phyloP scores from a whole-genome alignment of 257 asterid species.

The Nicotiana tabacum region DNA sequence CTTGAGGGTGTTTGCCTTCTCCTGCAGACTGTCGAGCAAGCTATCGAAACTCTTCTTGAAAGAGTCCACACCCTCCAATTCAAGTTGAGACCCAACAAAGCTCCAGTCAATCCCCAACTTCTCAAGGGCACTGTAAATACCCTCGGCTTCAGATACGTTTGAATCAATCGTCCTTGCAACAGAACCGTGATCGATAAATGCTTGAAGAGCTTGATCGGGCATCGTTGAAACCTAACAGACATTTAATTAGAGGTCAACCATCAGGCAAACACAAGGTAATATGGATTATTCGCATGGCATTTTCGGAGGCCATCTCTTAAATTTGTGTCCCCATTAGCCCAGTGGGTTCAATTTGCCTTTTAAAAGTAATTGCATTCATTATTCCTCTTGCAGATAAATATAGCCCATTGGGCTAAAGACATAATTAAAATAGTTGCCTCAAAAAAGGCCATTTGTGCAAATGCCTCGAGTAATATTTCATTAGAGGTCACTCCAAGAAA shows the following conservation, averaged over 20 bases:
- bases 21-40: conserved; percentile 92
- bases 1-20: conserved; percentile 90
- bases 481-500: background rate
- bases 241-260: background rate
- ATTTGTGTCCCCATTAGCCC: background rate
- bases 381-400: background rate
- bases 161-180: conserved; percentile 93
- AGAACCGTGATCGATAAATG: conserved; percentile 83
- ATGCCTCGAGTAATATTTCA: background rate
- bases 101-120: conserved; percentile 95
- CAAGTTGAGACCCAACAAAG: conserved; percentile 77
- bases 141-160: conserved; percentile 87
- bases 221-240: conserved; percentile 76
- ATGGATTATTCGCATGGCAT: background rate
- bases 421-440: background rate
- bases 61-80: conserved; percentile 91
- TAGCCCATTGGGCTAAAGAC: background rate
- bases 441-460: background rate
- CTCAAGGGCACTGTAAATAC: conserved; percentile 79
- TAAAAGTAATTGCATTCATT: background rate
- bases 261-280: background rate
- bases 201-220: conserved; percentile 99
- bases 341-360: background rate
- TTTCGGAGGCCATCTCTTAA: background rate
- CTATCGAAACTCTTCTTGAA: conserved; percentile 96